Evolutionary conservation across 768 basidiomycete species (phyloP), one percentile per base, ranked within the genome.

Genomic region (Lactarius hatsudake): DNA sequence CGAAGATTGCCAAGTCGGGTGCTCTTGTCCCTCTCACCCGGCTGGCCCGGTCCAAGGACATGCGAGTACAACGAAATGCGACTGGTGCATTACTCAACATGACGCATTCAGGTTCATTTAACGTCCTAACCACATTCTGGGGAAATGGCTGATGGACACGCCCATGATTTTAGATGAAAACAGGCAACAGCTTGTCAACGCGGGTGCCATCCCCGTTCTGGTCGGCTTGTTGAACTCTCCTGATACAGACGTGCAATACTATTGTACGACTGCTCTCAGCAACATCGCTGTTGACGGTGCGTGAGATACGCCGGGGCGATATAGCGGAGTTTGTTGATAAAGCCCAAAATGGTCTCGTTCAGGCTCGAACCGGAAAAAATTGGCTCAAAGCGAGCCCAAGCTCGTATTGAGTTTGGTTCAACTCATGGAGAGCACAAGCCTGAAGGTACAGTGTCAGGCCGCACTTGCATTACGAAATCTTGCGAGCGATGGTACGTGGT

Each of bases 181-280:
- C 77, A 84, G 97, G 63, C 96, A 98, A 74, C 96, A 98, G 73
- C 89, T 99, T 63, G 97, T 99, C 71, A 95, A 94, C 71, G 97
- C 97, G 34, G 97, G 97, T 5, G 97, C 97, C 26, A 98, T 99
- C 66, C 97, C 97, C 18, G 97, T 99, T 36, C 85, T 96, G 13
- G 97, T 99, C 71, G 90, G 90, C 74, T 83, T 99, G 40, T 82
- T 99, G 69, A 97, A 96, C 75, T 95, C 93, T 6, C 87, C 91
- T 58, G 97, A 99, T 76, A 99, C 97, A n/a, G 97, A 99, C 75
- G 97, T 99, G 2, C 97, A 99, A 76, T 99, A 99, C 75, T 99
- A 99, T 76, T 99, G 97, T 78, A 99, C 97, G 7, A 99, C 97
- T 15, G 97, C 97, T 7, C 79, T 99, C 72, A 95, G 93, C 76